phyloP scores from a whole-genome alignment of 75 land plant genomes.

The Ceratopteris richardii region DNA sequence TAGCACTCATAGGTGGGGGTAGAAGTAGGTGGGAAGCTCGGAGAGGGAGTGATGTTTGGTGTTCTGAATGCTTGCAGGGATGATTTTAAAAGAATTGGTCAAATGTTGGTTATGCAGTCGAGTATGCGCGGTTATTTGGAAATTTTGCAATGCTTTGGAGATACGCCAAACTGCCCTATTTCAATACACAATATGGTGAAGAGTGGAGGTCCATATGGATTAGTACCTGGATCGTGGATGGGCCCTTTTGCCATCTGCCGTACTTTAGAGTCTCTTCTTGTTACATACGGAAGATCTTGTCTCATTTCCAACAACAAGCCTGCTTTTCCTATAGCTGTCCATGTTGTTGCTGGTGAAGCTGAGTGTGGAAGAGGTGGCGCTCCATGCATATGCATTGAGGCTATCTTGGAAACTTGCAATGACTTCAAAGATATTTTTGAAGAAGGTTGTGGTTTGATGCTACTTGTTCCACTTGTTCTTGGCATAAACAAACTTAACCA shows the following conservation, averaged over 20 bases:
- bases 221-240: slow-evolving; percentile 9
- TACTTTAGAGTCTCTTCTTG: slow-evolving; percentile 2
- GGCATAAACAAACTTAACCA: slow-evolving; percentile 9
- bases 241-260: slow-evolving; percentile 12
- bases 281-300: too few relatives aligned
- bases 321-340: slow-evolving; percentile 6
- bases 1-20: too few relatives aligned
- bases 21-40: background rate
- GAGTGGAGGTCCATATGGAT: slow-evolving; percentile 10
- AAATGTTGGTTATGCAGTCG: slow-evolving; percentile 16
- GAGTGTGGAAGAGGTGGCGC: slow-evolving; percentile 11
- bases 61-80: slow-evolving; percentile 2
- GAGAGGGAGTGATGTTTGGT: slow-evolving; percentile 1
- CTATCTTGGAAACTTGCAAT: background rate
- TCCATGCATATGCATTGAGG: slow-evolving; percentile 6
- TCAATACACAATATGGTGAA: slow-evolving; percentile 8
- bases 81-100: slow-evolving; percentile 14
- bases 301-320: background rate
- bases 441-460: background rate
- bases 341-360: slow-evolving; percentile 10
- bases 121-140: slow-evolving; percentile 9
- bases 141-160: slow-evolving; percentile 12
- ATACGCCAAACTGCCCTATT: background rate
- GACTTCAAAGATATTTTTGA: background rate
- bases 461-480: slow-evolving; percentile 14